Conservation (phyloP, 495 filamentous ascomycete genomes). For the Bacidia gigantensis region DNA sequence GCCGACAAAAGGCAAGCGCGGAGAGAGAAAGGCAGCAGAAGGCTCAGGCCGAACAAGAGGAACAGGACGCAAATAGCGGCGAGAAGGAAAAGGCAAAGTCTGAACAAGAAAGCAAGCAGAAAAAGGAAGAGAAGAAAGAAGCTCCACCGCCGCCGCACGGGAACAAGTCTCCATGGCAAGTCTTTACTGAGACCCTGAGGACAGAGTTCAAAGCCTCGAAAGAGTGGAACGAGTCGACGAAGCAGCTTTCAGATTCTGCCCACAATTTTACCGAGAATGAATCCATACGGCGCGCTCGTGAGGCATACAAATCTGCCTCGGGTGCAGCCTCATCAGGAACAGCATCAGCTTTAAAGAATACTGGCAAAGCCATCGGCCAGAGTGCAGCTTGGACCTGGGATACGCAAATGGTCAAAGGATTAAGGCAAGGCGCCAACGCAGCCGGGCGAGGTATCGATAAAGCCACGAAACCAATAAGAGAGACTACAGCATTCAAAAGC, state of each 20-base stretch:
- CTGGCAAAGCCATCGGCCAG: slow-evolving; percentile 74
- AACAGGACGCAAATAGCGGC: slow-evolving; percentile 31
- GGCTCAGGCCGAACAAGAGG: neutral
- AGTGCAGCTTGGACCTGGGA: slow-evolving; percentile 96
- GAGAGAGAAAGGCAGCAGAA: slow-evolving; percentile 1
- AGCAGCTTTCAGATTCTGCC: slow-evolving; percentile 74
- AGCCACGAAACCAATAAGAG: slow-evolving; percentile 79
- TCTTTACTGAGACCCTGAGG: slow-evolving; percentile 90
- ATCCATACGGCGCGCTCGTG: slow-evolving; percentile 69
- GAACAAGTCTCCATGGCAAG: slow-evolving; percentile 95
- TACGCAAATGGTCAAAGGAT: slow-evolving; percentile 77
- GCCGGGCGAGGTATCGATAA: slow-evolving; percentile 83
- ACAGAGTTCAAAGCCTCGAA: slow-evolving; percentile 91
- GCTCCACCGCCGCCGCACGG: slow-evolving; percentile 89
- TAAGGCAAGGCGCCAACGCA: slow-evolving; percentile 70
- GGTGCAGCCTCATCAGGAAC: slow-evolving; percentile 61
- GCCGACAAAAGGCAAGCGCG: slow-evolving; percentile 1
- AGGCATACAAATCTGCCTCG: slow-evolving; percentile 72
- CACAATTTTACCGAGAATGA: slow-evolving; percentile 91
- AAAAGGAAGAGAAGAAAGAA: slow-evolving; percentile 50
- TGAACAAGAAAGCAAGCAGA: slow-evolving; percentile 37
- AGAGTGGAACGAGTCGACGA: slow-evolving; percentile 98
- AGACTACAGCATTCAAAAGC: slow-evolving; percentile 84
- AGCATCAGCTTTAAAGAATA: slow-evolving; percentile 65
- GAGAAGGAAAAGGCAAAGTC: slow-evolving; percentile 36